Evolutionary conservation across 352 stramenopile genomes (phyloP).

Genomic region (Phytopythium kandeliae): DNA sequence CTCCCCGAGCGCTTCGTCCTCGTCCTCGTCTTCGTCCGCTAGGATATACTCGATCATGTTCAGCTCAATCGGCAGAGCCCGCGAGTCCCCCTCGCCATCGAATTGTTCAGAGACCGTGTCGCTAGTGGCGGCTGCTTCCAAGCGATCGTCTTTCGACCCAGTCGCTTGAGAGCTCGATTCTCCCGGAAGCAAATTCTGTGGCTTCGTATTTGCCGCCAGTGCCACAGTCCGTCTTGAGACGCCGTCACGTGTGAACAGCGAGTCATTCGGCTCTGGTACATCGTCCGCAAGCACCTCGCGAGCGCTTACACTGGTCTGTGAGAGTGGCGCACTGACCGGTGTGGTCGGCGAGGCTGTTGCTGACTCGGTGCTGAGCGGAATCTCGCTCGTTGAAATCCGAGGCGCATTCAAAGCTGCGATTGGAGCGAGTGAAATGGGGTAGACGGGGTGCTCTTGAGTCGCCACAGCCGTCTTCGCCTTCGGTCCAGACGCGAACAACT

Average conservation of each 20-base stretch:
- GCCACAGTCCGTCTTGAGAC: not conserved
- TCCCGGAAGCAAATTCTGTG: not conserved
- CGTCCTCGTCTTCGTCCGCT: not conserved
- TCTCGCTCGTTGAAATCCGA: not conserved
- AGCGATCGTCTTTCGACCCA: not conserved
- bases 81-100: not conserved
- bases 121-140: not conserved
- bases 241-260: no score
- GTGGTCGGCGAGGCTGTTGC: not conserved
- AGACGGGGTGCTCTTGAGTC: not conserved
- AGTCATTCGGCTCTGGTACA: not conserved
- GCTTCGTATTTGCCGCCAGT: not conserved
- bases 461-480: not conserved
- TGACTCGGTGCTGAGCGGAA: not conserved
- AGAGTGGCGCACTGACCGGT: no score
- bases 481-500: not conserved
- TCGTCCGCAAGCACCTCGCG: not conserved
- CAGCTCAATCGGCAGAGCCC: constrained; percentile 1
- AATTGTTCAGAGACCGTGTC: not conserved
- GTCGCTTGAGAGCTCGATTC: not conserved
- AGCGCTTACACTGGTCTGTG: not conserved
- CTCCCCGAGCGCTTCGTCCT: not conserved
- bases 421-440: not conserved
- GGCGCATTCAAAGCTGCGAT: not conserved
- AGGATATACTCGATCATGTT: constrained; percentile 3